Base-by-base conservation (phyloP, 108 stramenopile genomes). In the Skeletonema menzelii region DNA sequence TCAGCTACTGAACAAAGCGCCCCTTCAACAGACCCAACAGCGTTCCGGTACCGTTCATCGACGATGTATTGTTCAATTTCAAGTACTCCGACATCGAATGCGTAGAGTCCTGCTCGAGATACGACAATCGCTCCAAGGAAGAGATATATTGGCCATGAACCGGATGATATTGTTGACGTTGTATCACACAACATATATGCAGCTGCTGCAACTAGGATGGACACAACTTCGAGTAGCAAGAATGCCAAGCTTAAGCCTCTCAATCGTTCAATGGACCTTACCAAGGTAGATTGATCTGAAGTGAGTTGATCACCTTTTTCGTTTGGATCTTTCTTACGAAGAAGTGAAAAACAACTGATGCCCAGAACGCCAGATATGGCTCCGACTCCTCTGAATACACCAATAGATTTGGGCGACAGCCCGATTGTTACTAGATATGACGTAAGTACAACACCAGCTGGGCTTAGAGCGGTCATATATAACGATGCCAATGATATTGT, bases 1-100 rank as follows among this genome's bases (percentile, higher is more conserved):
- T 79, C 77, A 0, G n/a, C 19, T 8, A 64, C 8, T 24, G 70
- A 49, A 42, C 77, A 79, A 10, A 79, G 53, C 10, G 77, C 64
- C 2, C 67, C 73, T 56, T 79, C 77, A 11, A 79, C 77, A 1
- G 73, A 69, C 0, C 63, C 70, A 20, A 69, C 61, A n/a, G 77
- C 77, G 42, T 75, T 72, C 22, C 77, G 73, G 42, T 32, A 71
- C 1, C 77, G 42, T 61, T 79, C 77, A 27, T 79, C 77, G 20
- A 79, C 77, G 1, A 79, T 31, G 12, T 61, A 60, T 62, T 79
- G 77, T 56, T 79, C 70, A 55, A 79, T 73, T 38, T 79, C 77
- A 17, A 79, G 57, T 11, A 65, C 34, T 40, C 77, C 77, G 20
- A 79, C 32, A 32, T 79, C 77, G 49, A 66, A 79, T 7, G 73